Base-by-base conservation (phyloP, 2,329 filamentous ascomycete genomes). In the Metarhizium sp. region DNA sequence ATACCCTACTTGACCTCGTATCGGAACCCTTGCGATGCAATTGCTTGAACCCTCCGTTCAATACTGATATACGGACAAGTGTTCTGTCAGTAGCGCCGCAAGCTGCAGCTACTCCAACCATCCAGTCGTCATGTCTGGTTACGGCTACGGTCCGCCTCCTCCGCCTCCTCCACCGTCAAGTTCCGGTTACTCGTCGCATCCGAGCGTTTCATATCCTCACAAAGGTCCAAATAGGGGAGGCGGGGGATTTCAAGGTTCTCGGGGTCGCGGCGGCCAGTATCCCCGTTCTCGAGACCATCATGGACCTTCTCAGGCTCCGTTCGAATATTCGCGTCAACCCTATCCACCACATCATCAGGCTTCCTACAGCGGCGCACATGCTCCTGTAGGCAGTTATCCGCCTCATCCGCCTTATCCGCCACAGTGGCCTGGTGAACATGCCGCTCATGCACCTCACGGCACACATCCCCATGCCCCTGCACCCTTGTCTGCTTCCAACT, bases 401-500 rank as follows among this genome's bases (percentile, higher is more conserved):
- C 62, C 71, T 40, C 68, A 67, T 48, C 69, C 65, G 32, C 62
- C 71, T 40, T 67, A 67, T 48, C 69, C 69, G 50, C 70, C 73
- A 51, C 75, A 76, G 61, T 75, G 73, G 72, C 61, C 67, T 25
- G 67, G 69, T 36, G 72, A 76, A 16, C 71, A 71, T 52, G 66
- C 63, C 47, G 60, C 59, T 34, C 66, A 71, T 55, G 56, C 65
- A 7, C 67, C 70, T 36, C 71, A 72, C 53, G 71, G 73, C 59
- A 66, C 69, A n/a, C 71, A 75, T 29, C 66, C 73, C 38, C 78
- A 80, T 62, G 68, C 71, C 47, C 73, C 74, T 45, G 65, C 73
- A 54, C 76, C 78, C 32, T 68, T 83, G 38, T 74, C 79, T 51
- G 69, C 77, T 36, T 72, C 76, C 58, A 80, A 79, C 62, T 83